Conservation (phyloP, 306 rosid species). For the Lithocarpus polystachyus region DNA sequence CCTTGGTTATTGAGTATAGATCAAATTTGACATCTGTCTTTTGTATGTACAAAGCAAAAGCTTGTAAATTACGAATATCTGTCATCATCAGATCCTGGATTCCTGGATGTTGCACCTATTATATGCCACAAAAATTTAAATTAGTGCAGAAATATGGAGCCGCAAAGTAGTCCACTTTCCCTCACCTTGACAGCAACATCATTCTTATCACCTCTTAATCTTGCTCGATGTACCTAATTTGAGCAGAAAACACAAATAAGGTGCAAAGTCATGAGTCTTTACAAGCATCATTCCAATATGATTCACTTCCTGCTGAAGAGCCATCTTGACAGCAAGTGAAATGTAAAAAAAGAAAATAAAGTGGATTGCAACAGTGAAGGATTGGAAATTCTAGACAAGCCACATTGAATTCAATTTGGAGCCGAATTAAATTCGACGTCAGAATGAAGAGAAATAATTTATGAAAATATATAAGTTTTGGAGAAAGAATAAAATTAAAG, state of each 20-base stretch:
- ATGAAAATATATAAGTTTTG: neutral
- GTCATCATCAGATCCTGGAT: constrained; percentile 97
- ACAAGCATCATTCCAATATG: constrained; percentile 15
- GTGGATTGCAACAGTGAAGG: constrained; percentile 13
- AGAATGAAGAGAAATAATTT: neutral
- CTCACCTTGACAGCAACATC: constrained; percentile 94
- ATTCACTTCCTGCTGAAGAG: constrained; percentile 13
- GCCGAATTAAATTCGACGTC: constrained; percentile 1
- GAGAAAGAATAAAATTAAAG: no score
- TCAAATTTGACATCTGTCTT: constrained; percentile 94
- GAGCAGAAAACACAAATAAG: constrained; percentile 33
- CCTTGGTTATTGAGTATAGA: constrained; percentile 85
- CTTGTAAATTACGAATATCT: constrained; percentile 88
- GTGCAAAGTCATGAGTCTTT: constrained; percentile 12
- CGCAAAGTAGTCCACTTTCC: constrained; percentile 14
- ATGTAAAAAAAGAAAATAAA: constrained; percentile 9
- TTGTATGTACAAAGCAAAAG: constrained; percentile 84
- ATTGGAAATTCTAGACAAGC: neutral
- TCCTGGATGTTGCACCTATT: constrained; percentile 98
- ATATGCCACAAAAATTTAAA: constrained; percentile 33
- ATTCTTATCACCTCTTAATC: constrained; percentile 64
- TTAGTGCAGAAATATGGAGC: constrained; percentile 15
- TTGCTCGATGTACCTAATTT: constrained; percentile 81
- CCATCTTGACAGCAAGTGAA: constrained; percentile 15
- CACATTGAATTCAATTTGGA: constrained; percentile 8